Evolutionary conservation across 345 rosid genomes (phyloP).

Genomic region (Eutrema yunnanense): DNA sequence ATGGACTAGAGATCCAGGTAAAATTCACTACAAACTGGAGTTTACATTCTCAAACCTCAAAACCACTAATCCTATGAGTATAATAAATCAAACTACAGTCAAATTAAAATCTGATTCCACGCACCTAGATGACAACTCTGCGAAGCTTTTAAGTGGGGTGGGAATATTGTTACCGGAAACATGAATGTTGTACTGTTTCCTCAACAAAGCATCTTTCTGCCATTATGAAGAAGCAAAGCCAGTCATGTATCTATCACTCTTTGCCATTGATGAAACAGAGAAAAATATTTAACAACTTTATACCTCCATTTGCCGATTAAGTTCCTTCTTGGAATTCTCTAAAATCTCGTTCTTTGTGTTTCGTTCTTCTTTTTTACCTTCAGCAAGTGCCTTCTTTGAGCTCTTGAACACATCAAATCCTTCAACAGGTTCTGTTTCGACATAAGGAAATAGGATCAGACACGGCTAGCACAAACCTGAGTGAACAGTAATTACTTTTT

Average conservation of each 20-base stretch:
- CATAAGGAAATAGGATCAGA: not conserved
- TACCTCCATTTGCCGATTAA: constrained; percentile 66
- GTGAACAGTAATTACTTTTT: not conserved
- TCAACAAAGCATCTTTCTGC: constrained; percentile 60
- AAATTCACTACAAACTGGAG: not conserved
- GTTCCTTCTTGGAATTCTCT: constrained; percentile 46
- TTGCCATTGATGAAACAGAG: not conserved
- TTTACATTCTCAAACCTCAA: not conserved
- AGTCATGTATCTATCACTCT: not conserved
- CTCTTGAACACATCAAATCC: constrained; percentile 74
- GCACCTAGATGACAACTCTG: constrained; percentile 65
- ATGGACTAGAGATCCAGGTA: not conserved
- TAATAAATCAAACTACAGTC: not conserved
- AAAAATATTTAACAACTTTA: not conserved
- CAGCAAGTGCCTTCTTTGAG: constrained; percentile 31
- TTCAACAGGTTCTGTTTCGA: constrained; percentile 45
- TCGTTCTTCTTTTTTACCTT: constrained; percentile 22
- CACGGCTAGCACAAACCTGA: not conserved
- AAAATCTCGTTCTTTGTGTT: constrained; percentile 26
- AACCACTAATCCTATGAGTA: not conserved
- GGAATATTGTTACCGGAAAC: constrained; percentile 74
- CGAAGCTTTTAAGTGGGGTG: constrained; percentile 64
- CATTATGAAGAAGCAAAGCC: not conserved
- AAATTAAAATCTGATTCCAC: constrained; percentile 1
- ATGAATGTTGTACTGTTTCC: constrained; percentile 74